Conservation (phyloP, 2,329 filamentous ascomycete genomes). For the Beauveria rudraprayagi region DNA sequence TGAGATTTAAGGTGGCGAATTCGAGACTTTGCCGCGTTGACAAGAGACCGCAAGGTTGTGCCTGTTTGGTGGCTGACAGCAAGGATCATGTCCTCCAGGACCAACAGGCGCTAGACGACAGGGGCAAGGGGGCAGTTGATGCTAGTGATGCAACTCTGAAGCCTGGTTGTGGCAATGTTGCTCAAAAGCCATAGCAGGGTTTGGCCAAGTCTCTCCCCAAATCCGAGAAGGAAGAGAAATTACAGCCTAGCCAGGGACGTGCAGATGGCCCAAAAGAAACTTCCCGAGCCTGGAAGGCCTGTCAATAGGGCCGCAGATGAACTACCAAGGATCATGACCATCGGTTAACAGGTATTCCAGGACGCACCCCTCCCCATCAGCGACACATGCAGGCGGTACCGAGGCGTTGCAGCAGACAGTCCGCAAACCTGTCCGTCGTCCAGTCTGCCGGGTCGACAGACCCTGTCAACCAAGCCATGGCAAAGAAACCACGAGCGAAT, state of each 20-base stretch:
- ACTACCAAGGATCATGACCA: background rate
- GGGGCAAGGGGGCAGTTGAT: background rate
- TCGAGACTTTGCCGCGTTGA: background rate
- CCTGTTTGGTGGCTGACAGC: background rate
- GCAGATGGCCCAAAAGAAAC: conserved; percentile 5
- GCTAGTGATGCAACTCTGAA: background rate
- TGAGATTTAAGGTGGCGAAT: conserved; percentile 4
- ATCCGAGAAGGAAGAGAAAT: background rate
- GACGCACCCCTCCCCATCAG: background rate
- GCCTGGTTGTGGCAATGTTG: conserved; percentile 6
- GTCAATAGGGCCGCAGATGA: background rate
- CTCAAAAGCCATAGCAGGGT: background rate
- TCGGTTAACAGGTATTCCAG: background rate
- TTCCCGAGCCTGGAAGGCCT: background rate
- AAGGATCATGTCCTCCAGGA: background rate
- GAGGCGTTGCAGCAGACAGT: background rate
- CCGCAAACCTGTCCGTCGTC: background rate
- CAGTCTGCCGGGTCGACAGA: conserved; percentile 3
- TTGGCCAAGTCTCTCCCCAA: background rate
- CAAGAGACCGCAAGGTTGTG: background rate
- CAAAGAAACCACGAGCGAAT: background rate
- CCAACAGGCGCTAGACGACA: conserved; percentile 4
- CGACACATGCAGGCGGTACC: background rate
- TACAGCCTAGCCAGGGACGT: background rate
- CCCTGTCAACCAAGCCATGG: background rate